Conservation (phyloP, 2,329 filamentous ascomycete genomes). For the Pseudopyrenochaeta lycopersici region DNA sequence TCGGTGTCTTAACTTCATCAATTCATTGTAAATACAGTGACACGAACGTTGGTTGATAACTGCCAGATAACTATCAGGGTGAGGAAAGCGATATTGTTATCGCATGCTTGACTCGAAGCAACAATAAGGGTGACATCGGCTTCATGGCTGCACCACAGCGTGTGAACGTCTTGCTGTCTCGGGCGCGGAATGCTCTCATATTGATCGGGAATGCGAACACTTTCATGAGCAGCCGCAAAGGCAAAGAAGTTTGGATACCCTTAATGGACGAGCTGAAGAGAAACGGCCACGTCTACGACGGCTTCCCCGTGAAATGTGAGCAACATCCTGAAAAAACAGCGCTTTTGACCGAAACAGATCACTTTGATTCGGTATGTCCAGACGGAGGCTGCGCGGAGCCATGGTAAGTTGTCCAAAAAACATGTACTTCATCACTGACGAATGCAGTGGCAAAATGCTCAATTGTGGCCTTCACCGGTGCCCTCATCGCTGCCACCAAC, state of each 20-base stretch:
- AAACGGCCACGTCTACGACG: constrained; percentile 55
- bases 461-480: constrained; percentile 69
- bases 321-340: constrained; percentile 49
- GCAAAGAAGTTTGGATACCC: constrained; percentile 64
- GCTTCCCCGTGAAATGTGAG: constrained; percentile 47
- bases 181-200: constrained; percentile 72
- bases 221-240: constrained; percentile 68
- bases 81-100: constrained; percentile 80
- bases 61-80: constrained; percentile 77
- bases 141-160: constrained; percentile 74
- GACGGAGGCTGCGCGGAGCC: constrained; percentile 73
- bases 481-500: constrained; percentile 67
- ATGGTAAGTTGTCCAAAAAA: constrained; percentile 60
- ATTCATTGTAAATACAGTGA: background rate
- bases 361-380: constrained; percentile 70
- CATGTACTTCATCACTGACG: constrained; percentile 15
- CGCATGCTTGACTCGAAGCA: constrained; percentile 73
- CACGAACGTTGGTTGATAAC: background rate
- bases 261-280: constrained; percentile 66
- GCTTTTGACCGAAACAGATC: constrained; percentile 58
- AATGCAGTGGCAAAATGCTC: constrained; percentile 58
- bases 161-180: constrained; percentile 74
- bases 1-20: background rate
- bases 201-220: constrained; percentile 75
- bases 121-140: constrained; percentile 70